Base-by-base conservation (phyloP, 495 filamentous ascomycete species). In the Lichenothelia convexa region DNA sequence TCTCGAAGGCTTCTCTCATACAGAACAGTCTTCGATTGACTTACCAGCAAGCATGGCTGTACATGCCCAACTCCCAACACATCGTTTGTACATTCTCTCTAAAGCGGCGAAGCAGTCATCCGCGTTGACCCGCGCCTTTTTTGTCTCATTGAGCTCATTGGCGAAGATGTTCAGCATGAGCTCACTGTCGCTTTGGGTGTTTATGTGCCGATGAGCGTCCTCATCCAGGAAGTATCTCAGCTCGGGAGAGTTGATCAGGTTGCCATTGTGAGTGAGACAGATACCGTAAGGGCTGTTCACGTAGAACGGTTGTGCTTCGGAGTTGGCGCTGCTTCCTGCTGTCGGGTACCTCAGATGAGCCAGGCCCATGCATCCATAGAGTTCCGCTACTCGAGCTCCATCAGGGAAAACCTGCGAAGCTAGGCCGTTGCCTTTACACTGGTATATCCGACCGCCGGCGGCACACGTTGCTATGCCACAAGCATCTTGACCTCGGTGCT, bases 161-260 rank as follows among this genome's bases (percentile, higher is more conserved):
- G 89, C 89, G 44, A 93, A 93, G 42, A 94, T 70, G 54, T 95
- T 97, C 33, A 97, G 65, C 73, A 93, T 91, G 38, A 91, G 57
- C 63, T 97, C 89, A 47, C 78, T 85, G 55, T 97, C 89, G 38
- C 76, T 85, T 41, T 95, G 85, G 18, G 89, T 93, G 60, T 97
- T 97, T 59, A 95, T 86, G 53, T 95, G 89, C 45, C 89, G 68
- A 56, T 91, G 86, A 4, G 82, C 89, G 42, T 86, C 82, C 44
- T 77, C 61, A 47, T 97, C 89, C 26, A 97, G 69, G 50, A 75
- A 85, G 39, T 60, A 55, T 49, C 74, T 76, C 29, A 97, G 63
- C 30, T 79, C 75, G 3, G 68, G 65, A n/a, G 84, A 79, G 52
- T 97, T 95, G 62, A 94, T 86, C 30, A 95, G 65, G 55, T 95